Base-by-base conservation (phyloP, 345 rosid genomes). In the Camelina hispida region DNA sequence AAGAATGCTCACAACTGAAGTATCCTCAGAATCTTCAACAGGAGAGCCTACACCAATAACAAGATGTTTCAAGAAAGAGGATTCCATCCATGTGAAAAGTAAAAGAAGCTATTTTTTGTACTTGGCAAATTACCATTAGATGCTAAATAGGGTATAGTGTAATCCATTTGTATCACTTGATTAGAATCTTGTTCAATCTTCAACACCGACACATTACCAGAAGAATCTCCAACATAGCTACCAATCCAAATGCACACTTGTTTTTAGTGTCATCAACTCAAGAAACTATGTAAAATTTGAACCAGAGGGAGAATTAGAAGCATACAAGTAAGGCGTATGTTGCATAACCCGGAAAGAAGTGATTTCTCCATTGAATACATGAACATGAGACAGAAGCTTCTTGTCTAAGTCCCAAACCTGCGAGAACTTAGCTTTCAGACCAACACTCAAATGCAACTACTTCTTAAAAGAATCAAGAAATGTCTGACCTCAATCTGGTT, bases 361-460 rank as follows among this genome's bases (percentile, higher is more conserved):
- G 47, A 94, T 87, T 52, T 90, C 88, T 28, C 79, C 85, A 35
- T 82, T 81, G 34, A 81, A 81, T 34, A 62, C 81, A 80, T 87
- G 84, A 68, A 84, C 81, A 58, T 84, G 69, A 70, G 86, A 84
- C 83, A 88, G 13, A 57, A 79, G 67, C 83, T 83, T 87, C 86
- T 79, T 88, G 38, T 91, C 95, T 63, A 91, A 70, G 69, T 91
- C 87, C 98, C 98, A 94, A 28, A 91, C 97, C 98, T 94, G 77
- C 2, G 44, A 16, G 10, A 55, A 6, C 9, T 50, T 50, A 14
- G 16, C 28, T 56, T 73, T 78, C 20, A 52, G 61, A 78, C 47
- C 37, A 60, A 71, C 59, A 1, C 51, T 51, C 32, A 59, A 22
- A 51, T 28, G 15, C 38, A 25, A 43, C 10, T 71, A 59, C 50